These are phyloP conservation scores for Wallemia mellicola DNA, from an alignment of 1,284 basidiomycete genomes.

Conservation along the genomic window DNA sequence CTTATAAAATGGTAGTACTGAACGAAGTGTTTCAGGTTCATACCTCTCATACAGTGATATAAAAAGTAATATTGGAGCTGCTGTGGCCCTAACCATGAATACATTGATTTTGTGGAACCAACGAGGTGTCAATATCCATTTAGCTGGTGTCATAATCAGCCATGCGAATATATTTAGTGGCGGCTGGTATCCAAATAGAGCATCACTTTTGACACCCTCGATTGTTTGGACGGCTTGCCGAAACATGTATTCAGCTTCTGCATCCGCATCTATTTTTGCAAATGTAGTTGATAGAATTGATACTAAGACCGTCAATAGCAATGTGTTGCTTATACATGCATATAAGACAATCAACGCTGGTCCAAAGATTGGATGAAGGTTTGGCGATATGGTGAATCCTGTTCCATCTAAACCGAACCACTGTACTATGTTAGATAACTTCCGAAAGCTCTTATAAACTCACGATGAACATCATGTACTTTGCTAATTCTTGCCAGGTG, in stretches of 20 bases:
- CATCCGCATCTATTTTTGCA: constrained; percentile 65
- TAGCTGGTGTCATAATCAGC: constrained; percentile 48
- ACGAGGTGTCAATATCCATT: constrained; percentile 38
- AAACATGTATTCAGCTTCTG: constrained; percentile 80
- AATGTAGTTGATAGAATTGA: constrained; percentile 78
- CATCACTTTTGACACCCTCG: constrained; percentile 67
- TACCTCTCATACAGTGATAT: background rate
- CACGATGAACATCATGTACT: constrained; percentile 1
- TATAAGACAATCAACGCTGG: constrained; percentile 55
- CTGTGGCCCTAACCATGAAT: background rate
- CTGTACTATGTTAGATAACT: background rate
- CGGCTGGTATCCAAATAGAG: constrained; percentile 70
- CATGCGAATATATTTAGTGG: constrained; percentile 61
- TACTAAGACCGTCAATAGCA: constrained; percentile 30
- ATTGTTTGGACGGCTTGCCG: constrained; percentile 63
- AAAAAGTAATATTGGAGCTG: background rate
- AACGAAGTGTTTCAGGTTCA: background rate
- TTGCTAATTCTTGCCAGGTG: background rate
- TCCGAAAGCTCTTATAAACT: background rate
- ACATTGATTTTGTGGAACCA: constrained; percentile 44
- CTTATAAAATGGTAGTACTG: background rate
- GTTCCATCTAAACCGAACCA: constrained; percentile 48
- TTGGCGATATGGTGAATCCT: constrained; percentile 16
- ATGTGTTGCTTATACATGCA: constrained; percentile 59
- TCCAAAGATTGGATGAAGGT: constrained; percentile 54